phyloP scores from a whole-genome alignment of 805 yeast genomes.

The Candida verbasci region DNA sequence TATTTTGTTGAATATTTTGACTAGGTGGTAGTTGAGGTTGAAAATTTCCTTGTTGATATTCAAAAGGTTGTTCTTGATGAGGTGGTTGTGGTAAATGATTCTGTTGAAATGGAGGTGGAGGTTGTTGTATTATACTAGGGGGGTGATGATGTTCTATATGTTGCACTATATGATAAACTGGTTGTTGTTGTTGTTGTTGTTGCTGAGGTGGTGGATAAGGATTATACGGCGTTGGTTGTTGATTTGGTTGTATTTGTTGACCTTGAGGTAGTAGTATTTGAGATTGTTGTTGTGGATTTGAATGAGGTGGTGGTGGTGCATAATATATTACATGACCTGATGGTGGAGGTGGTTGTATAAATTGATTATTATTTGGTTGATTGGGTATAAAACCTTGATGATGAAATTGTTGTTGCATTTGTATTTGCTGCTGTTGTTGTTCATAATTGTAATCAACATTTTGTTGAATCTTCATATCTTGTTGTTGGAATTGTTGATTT shows the following conservation, averaged over 20 bases:
- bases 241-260: constrained; percentile 5
- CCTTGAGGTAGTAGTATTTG: background rate
- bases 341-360: background rate
- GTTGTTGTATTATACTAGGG: constrained; percentile 2
- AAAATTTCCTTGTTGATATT: constrained; percentile 1
- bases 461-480: background rate
- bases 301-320: background rate
- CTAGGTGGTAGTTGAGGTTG: background rate
- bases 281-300: constrained; percentile 1
- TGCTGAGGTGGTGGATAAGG: background rate
- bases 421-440: background rate
- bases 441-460: background rate
- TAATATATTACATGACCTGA: background rate
- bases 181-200: constrained; percentile 5
- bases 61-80: constrained; percentile 4
- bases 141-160: constrained; percentile 6
- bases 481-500: constrained; percentile 2
- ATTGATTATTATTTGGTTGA: constrained; percentile 5
- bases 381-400: constrained; percentile 6
- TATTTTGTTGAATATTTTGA: constrained; percentile 3
- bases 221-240: constrained; percentile 7
- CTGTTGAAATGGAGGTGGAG: constrained; percentile 1
- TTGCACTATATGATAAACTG: constrained; percentile 6
- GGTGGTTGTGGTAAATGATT: constrained; percentile 10
- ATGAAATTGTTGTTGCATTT: background rate